Percentiles rank a stretch among this genome's conserved stretches.
Evolutionary conservation across 192 early-diverging fungal species (phyloP).

Genomic region (Entophlyctis helioformis): DNA sequence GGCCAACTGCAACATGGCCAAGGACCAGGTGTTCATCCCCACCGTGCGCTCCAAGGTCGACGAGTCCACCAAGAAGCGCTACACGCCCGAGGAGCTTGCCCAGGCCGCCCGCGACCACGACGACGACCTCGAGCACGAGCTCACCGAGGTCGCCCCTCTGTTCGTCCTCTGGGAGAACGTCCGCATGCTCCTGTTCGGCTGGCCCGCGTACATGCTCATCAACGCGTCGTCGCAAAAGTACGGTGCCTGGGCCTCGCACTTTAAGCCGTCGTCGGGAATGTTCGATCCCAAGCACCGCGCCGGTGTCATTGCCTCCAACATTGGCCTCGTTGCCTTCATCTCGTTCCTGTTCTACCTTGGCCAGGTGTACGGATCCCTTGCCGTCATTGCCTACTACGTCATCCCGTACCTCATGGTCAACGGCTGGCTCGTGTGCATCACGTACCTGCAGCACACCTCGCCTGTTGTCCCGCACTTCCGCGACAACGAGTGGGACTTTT

Average conservation of each 20-base stretch:
- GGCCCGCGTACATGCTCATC: constrained; percentile 74
- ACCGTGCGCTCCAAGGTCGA: constrained; percentile 45
- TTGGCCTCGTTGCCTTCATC: constrained; percentile 52
- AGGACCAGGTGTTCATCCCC: constrained; percentile 94
- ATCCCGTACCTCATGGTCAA: constrained; percentile 90
- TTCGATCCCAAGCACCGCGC: constrained; percentile 64
- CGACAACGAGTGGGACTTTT: constrained; percentile 77
- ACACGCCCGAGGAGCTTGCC: no score
- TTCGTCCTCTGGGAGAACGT: constrained; percentile 49
- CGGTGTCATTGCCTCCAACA: constrained; percentile 61
- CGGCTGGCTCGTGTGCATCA: constrained; percentile 94
- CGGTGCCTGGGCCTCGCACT: constrained; percentile 67
- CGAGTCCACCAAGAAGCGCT: constrained; percentile 5
- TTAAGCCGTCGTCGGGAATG: constrained; percentile 66
- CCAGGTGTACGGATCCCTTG: constrained; percentile 35
- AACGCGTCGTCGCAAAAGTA: constrained; percentile 76
- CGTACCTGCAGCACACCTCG: constrained; percentile 89
- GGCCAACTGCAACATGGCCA: constrained; percentile 72
- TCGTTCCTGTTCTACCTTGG: constrained; percentile 37
- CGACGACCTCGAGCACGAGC: constrained; percentile 14
- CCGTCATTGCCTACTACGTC: constrained; percentile 73
- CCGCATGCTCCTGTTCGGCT: constrained; percentile 67
- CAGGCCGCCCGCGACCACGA: constrained; percentile 27
- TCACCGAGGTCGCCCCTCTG: constrained; percentile 67
- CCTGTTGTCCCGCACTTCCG: constrained; percentile 79